Evolutionary conservation across 2,329 filamentous ascomycete species (phyloP).

Genomic region (Teratosphaeriaceae sp.): DNA sequence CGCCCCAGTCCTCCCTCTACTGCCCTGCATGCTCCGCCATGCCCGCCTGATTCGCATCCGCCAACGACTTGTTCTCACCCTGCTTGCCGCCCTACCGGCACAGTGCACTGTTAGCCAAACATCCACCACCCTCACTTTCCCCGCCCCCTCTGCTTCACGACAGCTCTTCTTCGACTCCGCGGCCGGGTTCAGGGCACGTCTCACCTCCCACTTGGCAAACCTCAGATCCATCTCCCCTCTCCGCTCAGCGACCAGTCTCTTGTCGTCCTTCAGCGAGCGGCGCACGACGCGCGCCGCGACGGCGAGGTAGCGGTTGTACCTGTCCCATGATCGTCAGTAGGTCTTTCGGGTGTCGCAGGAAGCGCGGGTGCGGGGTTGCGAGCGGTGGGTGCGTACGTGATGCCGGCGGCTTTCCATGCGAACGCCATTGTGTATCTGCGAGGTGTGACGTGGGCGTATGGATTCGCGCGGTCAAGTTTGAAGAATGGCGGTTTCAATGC

Average conservation of each 20-base stretch:
- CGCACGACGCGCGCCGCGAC: slow-evolving; percentile 92
- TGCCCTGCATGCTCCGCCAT: slow-evolving; percentile 34
- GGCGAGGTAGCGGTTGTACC: slow-evolving; percentile 99
- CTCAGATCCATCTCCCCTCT: slow-evolving; percentile 83
- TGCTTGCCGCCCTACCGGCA: slow-evolving; percentile 96
- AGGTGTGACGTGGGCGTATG: not conserved
- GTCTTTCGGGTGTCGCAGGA: slow-evolving; percentile 14
- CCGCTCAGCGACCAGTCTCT: slow-evolving; percentile 79
- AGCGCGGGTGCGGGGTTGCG: not conserved
- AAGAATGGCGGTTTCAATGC: not conserved
- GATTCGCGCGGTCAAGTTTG: not conserved
- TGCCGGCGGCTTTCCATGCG: slow-evolving; percentile 96
- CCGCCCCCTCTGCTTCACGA: not conserved
- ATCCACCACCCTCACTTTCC: no score
- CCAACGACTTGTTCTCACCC: slow-evolving; percentile 72
- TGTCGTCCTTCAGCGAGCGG: slow-evolving; percentile 93
- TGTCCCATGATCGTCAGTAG: slow-evolving; percentile 38
- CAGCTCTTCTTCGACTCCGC: not conserved
- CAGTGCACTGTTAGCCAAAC: no score
- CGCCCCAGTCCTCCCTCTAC: slow-evolving; percentile 10
- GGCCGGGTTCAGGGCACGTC: slow-evolving; percentile 30
- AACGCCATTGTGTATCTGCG: slow-evolving; percentile 70
- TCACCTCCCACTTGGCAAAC: slow-evolving; percentile 94
- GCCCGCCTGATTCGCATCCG: slow-evolving; percentile 46
- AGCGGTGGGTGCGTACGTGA: slow-evolving; percentile 63